Conservation (phyloP, 2,329 filamentous ascomycete genomes). For the Pleoardoris graminearum region DNA sequence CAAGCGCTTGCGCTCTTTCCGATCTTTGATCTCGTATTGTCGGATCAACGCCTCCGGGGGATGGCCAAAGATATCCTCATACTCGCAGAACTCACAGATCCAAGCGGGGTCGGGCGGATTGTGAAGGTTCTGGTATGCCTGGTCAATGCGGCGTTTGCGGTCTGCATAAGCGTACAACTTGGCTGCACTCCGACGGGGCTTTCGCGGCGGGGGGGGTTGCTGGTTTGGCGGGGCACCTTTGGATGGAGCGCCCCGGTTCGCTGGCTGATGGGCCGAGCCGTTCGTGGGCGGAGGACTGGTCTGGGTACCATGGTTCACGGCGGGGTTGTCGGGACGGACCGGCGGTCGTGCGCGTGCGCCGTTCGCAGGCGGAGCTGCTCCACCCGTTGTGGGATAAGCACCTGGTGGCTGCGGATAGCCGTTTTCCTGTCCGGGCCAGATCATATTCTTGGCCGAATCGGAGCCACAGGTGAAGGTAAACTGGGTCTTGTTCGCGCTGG, state of each 20-base stretch:
- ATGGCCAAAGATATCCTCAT: conserved; percentile 90
- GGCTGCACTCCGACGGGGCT: conserved; percentile 64
- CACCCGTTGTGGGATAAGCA: conserved; percentile 34
- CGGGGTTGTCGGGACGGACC: conserved; percentile 40
- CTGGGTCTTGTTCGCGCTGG: conserved; percentile 74
- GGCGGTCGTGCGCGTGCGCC: conserved; percentile 34
- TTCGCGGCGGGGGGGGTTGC: conserved; percentile 58
- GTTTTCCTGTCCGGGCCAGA: conserved; percentile 68
- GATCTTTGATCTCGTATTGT: conserved; percentile 93
- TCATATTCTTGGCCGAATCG: conserved; percentile 77
- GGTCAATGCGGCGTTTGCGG: conserved; percentile 73
- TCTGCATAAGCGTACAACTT: conserved; percentile 77
- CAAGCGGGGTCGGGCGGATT: conserved; percentile 83
- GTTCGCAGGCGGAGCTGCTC: conserved; percentile 23
- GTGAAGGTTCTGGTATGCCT: conserved; percentile 75
- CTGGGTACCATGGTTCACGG: conserved; percentile 58
- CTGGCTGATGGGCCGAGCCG: conserved; percentile 37
- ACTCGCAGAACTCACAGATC: conserved; percentile 99
- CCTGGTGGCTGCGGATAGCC: conserved; percentile 44
- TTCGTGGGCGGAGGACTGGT: conserved; percentile 59
- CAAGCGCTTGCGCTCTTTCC: conserved; percentile 77
- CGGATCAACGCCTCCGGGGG: conserved; percentile 83
- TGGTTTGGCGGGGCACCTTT: conserved; percentile 46
- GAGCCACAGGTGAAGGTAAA: conserved; percentile 98
- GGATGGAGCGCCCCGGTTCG: conserved; percentile 32